A percentile compares a stretch with the other conserved stretches of the same genome.
Evolutionary conservation across 73 alveolate species (phyloP).

Genomic region (Paramecium octaurelia): DNA sequence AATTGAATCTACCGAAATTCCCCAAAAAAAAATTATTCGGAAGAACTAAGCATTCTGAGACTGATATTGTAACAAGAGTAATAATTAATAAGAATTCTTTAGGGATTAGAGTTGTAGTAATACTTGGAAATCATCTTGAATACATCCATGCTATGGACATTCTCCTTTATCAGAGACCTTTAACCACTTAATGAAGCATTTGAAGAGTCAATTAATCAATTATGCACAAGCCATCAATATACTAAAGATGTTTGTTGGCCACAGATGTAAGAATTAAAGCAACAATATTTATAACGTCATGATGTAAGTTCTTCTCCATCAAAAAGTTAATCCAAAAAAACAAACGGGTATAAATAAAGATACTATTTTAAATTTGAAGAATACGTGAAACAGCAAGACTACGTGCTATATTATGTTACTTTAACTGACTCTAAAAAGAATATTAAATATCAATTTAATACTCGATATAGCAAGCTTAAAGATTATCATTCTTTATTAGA

Average conservation of each 20-base stretch:
- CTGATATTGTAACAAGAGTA: slow-evolving; percentile 1
- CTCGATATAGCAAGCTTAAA: background rate
- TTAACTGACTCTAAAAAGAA: background rate
- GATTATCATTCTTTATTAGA: background rate
- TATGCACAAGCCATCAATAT: background rate
- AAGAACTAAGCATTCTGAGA: background rate
- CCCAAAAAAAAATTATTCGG: background rate
- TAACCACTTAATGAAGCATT: background rate
- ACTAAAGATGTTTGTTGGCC: slow-evolving; percentile 24
- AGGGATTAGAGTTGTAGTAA: slow-evolving; percentile 23
- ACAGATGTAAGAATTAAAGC: background rate
- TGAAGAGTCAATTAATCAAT: background rate
- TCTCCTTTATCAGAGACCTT: background rate
- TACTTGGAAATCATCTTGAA: background rate
- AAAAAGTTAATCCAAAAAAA: background rate
- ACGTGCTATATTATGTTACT: background rate
- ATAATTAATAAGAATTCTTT: background rate
- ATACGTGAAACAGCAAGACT: background rate
- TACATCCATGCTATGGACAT: background rate
- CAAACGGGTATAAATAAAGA: background rate
- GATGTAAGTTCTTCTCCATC: background rate
- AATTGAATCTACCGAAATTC: background rate
- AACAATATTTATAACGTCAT: background rate
- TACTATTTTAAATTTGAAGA: background rate
- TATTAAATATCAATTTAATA: background rate